Evolutionary conservation across 2,329 filamentous ascomycete species (phyloP), one percentile per base, ranked within the genome.

Genomic region (Neonectria faginata): DNA sequence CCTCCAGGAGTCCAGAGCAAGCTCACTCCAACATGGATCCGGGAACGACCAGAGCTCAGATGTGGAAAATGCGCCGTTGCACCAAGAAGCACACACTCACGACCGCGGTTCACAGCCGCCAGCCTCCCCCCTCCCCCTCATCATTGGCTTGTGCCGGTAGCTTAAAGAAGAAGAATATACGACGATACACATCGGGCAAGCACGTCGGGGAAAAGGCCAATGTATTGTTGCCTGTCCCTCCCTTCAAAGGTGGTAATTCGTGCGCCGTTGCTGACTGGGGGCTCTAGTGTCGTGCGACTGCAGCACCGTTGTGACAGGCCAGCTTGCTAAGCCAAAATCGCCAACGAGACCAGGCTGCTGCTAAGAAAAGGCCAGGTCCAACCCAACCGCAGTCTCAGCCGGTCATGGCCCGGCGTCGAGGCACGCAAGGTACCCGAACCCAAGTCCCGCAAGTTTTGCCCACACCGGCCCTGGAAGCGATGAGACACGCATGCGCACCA

Each of bases 221-320:
- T 42, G 39, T n/a, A 42, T 42, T 42, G n/a, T 20, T 42, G 16
- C n/a, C 11, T 20, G n/a, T 54, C 55, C 42, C 25, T 47, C 20
- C n/a, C 14, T 31, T 36, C 27, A 48, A 18, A 56, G 63, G 65
- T 60, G 67, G 61, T 71, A 60, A 70, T 71, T 68, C 65, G 65
- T 73, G 53, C 67, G 55, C 69, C 55, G 53, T 64, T 68, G 39
- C 42, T 54, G 67, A 67, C 70, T 65, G 62, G 67, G 69, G 62
- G 39, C 7, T 56, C 36, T 53, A 52, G 64, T 66, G 69, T 65
- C 67, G 66, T 67, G 70, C 67, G 69, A 73, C 70, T 62, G 60
- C 69, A 70, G 60, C 64, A 55, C 70, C 68, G 70, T 72, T 72
- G 67, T 60, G 60, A 71, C 68, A 70, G 62, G 70, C 55, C 60